Evolutionary conservation across 257 asterid species (phyloP).

Genomic region (Agastache rugosa): DNA sequence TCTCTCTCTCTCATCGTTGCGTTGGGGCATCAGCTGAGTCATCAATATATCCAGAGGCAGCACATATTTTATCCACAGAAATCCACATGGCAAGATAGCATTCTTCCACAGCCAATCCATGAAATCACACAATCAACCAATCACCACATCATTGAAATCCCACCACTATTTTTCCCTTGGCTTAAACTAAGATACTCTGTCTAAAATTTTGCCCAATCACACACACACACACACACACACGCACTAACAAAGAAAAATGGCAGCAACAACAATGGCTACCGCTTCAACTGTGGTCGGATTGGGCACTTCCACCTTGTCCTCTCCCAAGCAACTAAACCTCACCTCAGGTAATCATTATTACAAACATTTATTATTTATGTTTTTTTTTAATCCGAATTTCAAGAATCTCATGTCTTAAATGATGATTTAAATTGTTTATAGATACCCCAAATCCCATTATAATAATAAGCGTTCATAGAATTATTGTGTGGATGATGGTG

Average conservation of each 20-base stretch:
- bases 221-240: slow-evolving; percentile 24
- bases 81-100: slow-evolving; percentile 67
- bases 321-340: slow-evolving; percentile 55
- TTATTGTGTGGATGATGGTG: neutral
- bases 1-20: neutral
- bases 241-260: slow-evolving; percentile 40
- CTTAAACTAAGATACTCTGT: slow-evolving; percentile 29
- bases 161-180: slow-evolving; percentile 18
- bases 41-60: slow-evolving; percentile 43
- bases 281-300: slow-evolving; percentile 76
- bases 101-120: slow-evolving; percentile 58
- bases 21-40: slow-evolving; percentile 25
- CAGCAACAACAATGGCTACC: slow-evolving; percentile 74
- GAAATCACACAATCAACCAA: slow-evolving; percentile 49
- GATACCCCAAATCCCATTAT: too few relatives aligned
- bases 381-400: neutral
- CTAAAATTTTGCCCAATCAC: slow-evolving; percentile 15
- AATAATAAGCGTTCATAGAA: too few relatives aligned
- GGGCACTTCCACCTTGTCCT: slow-evolving; percentile 59
- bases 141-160: slow-evolving; percentile 51
- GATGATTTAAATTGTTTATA: neutral
- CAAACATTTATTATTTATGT: neutral
- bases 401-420: neutral
- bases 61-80: slow-evolving; percentile 57
- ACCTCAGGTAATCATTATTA: slow-evolving; percentile 52